Conservation (phyloP, 345 rosid species). For the Psidium friedrichsthalianum region DNA sequence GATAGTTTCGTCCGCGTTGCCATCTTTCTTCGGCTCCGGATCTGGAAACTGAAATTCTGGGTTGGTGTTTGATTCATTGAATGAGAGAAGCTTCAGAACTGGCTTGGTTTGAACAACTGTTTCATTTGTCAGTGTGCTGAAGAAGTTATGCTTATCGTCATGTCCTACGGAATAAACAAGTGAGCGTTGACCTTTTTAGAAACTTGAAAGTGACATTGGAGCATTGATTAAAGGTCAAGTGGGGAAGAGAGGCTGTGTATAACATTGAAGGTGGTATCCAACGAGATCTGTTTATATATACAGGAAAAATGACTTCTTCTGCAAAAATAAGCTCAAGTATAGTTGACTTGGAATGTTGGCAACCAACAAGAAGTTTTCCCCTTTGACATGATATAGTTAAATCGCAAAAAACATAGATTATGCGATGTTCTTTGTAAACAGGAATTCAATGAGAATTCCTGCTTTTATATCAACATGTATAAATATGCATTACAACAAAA, state of each 20-base stretch:
- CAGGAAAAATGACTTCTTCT: not conserved
- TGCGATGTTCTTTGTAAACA: not conserved
- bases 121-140: not conserved
- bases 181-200: not conserved
- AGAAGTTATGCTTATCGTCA: not conserved
- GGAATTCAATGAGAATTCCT: not conserved
- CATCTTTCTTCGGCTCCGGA: conserved; percentile 9
- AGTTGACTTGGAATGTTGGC: not conserved
- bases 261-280: not conserved
- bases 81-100: not conserved
- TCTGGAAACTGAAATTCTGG: not conserved
- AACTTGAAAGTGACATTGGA: not conserved
- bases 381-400: not conserved
- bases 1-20: conserved; percentile 19
- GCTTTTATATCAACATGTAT: not conserved
- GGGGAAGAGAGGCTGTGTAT: not conserved
- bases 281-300: not conserved
- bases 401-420: not conserved
- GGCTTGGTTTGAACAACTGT: not conserved
- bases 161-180: not conserved
- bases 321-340: not conserved
- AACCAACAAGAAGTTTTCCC: not conserved
- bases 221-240: not conserved
- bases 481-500: not conserved
- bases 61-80: not conserved